These are phyloP conservation scores for Boletus sp. DNA, from an alignment of 1,284 basidiomycete species.

Conservation along the genomic window DNA sequence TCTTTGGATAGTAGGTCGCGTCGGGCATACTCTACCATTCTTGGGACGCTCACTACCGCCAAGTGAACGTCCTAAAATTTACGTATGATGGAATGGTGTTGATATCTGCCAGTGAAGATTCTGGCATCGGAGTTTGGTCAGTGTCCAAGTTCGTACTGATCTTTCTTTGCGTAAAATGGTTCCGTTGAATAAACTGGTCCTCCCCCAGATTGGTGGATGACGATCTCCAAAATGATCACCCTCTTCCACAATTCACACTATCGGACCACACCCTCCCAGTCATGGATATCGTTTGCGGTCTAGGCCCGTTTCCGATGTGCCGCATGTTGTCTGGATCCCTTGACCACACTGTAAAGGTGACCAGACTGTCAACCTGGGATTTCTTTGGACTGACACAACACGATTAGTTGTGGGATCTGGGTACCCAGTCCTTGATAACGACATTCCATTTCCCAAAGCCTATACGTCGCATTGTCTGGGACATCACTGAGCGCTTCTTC, in stretches of 20 bases:
- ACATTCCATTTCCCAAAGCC: constrained; percentile 81
- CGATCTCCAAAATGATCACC: constrained; percentile 61
- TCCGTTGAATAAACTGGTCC: constrained; percentile 4
- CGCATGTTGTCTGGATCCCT: constrained; percentile 78
- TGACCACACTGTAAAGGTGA: constrained; percentile 91
- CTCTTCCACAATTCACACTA: constrained; percentile 75
- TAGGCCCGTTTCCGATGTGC: constrained; percentile 75
- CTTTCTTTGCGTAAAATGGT: constrained; percentile 13
- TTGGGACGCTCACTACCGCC: constrained; percentile 94
- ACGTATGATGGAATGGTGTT: constrained; percentile 78
- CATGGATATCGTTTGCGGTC: constrained; percentile 75
- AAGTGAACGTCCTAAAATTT: constrained; percentile 79
- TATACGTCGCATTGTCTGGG: constrained; percentile 70
- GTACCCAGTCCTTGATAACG: constrained; percentile 72
- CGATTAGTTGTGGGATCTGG: constrained; percentile 74
- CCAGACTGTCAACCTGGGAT: constrained; percentile 7
- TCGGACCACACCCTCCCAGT: constrained; percentile 91
- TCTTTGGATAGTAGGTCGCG: constrained; percentile 55
- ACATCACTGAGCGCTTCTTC: constrained; percentile 81
- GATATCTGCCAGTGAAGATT: constrained; percentile 86
- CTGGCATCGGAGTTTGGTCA: constrained; percentile 85
- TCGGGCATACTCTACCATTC: constrained; percentile 87
- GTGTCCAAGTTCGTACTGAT: constrained; percentile 65
- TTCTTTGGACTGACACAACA: constrained; percentile 9
- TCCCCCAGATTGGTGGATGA: constrained; percentile 65